These are phyloP conservation scores for Cucumis cinereus DNA, from an alignment of 306 rosid genomes.

Conservation along the genomic window DNA sequence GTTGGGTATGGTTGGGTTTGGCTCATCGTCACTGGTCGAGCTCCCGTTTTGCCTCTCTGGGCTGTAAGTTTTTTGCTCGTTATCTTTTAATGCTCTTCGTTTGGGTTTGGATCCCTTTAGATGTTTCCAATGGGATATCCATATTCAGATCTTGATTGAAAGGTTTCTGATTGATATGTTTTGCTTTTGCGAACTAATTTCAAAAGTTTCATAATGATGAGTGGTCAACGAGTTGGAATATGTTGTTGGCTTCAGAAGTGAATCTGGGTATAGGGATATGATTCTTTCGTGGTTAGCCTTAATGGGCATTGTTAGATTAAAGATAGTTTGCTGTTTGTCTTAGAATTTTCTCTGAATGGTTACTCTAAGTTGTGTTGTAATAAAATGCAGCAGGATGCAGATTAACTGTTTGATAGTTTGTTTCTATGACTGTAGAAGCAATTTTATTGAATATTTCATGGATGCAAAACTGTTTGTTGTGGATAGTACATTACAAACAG, in stretches of 20 bases:
- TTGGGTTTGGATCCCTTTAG: not conserved
- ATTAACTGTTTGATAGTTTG: not conserved
- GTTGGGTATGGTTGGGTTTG: conserved; percentile 83
- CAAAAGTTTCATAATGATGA: not conserved
- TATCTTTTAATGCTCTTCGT: not conserved
- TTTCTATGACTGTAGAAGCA: not conserved
- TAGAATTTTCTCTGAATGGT: not conserved
- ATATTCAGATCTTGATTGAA: not conserved
- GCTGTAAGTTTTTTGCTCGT: conserved; percentile 44
- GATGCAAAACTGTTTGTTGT: not conserved
- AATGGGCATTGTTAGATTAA: not conserved
- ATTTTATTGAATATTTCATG: not conserved
- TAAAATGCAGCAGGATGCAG: not conserved
- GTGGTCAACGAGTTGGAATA: conserved; percentile 6
- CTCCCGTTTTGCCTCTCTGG: conserved; percentile 58
- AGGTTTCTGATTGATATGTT: not conserved
- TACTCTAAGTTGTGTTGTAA: not conserved
- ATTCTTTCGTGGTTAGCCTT: not conserved
- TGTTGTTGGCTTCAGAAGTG: not conserved
- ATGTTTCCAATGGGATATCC: not conserved
- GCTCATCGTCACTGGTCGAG: conserved; percentile 53
- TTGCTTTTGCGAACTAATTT: not conserved
- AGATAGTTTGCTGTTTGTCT: not conserved
- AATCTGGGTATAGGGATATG: not conserved
- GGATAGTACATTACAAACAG: not conserved